Evolutionary conservation across 495 filamentous ascomycete genomes (phyloP), one percentile per base, ranked within the genome.

Genomic region (Podospora pseudopauciseta): DNA sequence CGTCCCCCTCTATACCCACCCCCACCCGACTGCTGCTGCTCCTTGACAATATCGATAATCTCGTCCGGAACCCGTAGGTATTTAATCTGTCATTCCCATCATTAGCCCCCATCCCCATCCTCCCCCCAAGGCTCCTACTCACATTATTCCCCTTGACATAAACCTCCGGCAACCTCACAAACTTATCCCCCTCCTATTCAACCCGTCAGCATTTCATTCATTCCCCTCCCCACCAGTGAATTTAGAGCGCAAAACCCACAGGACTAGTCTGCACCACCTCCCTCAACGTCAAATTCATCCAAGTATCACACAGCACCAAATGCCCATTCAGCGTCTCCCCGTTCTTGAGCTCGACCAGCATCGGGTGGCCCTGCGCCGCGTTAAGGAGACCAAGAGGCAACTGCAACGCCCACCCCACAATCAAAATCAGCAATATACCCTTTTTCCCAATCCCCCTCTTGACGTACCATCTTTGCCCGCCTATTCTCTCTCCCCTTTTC

Each of bases 331-430:
- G 84, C 0, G 94, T 98, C 78, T 98, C 96, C 79, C 95, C 96
- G 73, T 94, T 97, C 85, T 99, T 99, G 70, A 99, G 91, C 85
- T 99, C 95, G 57, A 99, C 95, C 64, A 98, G 91, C 93, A 99
- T 98, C 15, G 94, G 94, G 80, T 96, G 92, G 86, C 96, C 96
- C 84, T 97, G 92, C 65, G 95, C 94, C 74, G 94, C 95, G 67
- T 89, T 97, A 54, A 99, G 84, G 44, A 99, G 90, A 65, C 94
- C 96, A 70, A 98, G 85, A 68, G 95, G 95, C 68, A 99, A 82
- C 95, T 97, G 11, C 11, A 39, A 39, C 34, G 11, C 34, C 34
- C 5, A 0, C 11, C 34, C 2, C 34, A 0, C 34, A 5, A 39
- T 39, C 2, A 39, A 39, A 39, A 11, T 39, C 34, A 39, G 34